Evolutionary conservation across 129 eudicot species (phyloP).

Genomic region (Silybum marianum): DNA sequence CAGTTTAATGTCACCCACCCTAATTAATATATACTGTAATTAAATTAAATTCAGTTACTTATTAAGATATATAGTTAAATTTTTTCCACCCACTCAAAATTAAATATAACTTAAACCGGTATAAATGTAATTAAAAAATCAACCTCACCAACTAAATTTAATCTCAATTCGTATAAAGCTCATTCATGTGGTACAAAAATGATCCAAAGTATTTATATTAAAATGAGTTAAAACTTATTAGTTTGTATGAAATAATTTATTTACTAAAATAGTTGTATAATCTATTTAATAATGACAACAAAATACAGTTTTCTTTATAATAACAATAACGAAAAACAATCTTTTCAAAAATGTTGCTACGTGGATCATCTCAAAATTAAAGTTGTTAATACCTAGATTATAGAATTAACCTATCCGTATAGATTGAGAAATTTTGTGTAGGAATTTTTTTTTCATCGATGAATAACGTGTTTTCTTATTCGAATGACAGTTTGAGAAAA

Average conservation of each 20-base stretch:
- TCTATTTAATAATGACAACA: neutral
- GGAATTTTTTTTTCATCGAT: too few species aligned
- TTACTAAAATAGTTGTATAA: neutral
- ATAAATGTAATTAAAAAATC: neutral
- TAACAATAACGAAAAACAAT: neutral
- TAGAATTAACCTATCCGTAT: too few species aligned
- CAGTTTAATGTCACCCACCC: neutral
- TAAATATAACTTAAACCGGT: neutral
- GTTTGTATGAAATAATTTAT: too few species aligned
- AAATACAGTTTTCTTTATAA: neutral
- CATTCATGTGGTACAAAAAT: neutral
- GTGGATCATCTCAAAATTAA: neutral
- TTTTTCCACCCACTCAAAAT: neutral
- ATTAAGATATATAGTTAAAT: neutral
- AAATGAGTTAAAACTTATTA: neutral
- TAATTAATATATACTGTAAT: neutral
- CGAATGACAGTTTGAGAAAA: too few species aligned
- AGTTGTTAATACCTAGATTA: neutral
- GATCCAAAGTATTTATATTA: neutral
- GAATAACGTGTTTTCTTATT: too few species aligned
- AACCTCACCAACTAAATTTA: neutral
- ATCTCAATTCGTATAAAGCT: neutral
- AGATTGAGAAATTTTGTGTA: too few species aligned
- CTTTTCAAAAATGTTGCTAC: neutral
- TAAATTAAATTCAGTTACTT: neutral